Base-by-base conservation (phyloP, 2,329 filamentous ascomycete genomes). In the Penicillium palitans region DNA sequence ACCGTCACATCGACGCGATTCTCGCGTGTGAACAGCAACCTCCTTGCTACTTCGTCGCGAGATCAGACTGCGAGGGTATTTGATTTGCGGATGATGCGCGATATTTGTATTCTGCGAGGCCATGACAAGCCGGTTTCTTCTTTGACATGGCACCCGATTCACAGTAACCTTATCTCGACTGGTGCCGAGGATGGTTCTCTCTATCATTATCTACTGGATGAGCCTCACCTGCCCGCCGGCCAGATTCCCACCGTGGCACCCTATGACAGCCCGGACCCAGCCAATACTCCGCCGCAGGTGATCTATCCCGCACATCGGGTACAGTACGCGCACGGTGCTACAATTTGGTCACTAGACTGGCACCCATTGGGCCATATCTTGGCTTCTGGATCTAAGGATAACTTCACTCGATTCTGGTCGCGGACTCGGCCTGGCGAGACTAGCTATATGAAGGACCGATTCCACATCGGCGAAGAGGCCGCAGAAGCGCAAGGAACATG, bases 261-360 rank as follows among this genome's bases (percentile, higher is more conserved):
- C 0, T 97, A 96, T 73, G 92, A 97, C 73, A 89, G 85, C 61
- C 81, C 89, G 1, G 92, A 96, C 68, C 91, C 91, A 6, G 77
- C 85, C 25, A 90, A 89, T 49, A 89, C 91, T 0, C 88, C 92
- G 0, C 87, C 91, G 0, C 93, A 97, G 74, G 90, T 91, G n/a
- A 90, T 99, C 61, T 91, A 91, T 72, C 95, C 95, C 2, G 91
- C 92, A 4, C 93, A 98, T 79, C 89, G 87, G 69, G 79, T 97
- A 33, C 86, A 90, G 8, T 93, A 88, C 70, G 95, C 95, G 0
- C 95, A 99, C 74, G 90, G 96, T 66, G 96, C 93, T 72, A 91
- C 92, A 19, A 95, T 99, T 64, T 99, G 95, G 95, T 96, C 93
- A 19, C 84, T 99, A 50, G 93, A 97, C 78, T 99, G 95, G 93